A percentile compares a stretch with the other conserved stretches of the same genome.
These are phyloP conservation scores for Candida dendrica DNA, from an alignment of 805 yeast species.

Conservation along the genomic window DNA sequence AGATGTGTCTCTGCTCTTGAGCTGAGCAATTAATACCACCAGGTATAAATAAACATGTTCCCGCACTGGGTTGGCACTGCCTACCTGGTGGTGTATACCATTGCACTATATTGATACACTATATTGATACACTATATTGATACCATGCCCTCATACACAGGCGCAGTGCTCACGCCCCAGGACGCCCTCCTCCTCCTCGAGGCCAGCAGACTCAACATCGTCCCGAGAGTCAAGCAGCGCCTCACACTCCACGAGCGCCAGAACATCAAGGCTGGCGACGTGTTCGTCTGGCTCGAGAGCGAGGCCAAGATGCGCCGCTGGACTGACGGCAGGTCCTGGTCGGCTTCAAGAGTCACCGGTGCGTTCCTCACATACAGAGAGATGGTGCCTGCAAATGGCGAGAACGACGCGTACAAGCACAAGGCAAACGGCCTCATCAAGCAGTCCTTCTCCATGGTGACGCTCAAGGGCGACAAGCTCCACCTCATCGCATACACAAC, in stretches of 20 bases:
- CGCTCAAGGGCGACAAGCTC: constrained; percentile 43
- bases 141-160: constrained; percentile 53
- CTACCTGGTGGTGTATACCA: too few species aligned
- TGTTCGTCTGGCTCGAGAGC: constrained; percentile 67
- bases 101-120: too few species aligned
- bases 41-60: too few species aligned
- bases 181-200: constrained; percentile 64
- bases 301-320: constrained; percentile 69
- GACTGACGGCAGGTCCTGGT: constrained; percentile 75
- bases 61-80: too few species aligned
- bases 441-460: constrained; percentile 54
- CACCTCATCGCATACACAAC: constrained; percentile 56
- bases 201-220: constrained; percentile 48
- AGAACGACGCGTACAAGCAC: constrained; percentile 23
- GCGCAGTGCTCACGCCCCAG: constrained; percentile 45
- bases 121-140: neutral
- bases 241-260: constrained; percentile 44
- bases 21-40: too few species aligned
- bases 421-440: constrained; percentile 52
- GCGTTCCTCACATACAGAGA: constrained; percentile 58
- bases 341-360: constrained; percentile 63
- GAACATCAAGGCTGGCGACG: constrained; percentile 48
- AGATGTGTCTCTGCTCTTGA: too few species aligned
- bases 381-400: constrained; percentile 32
- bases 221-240: constrained; percentile 55